Conservation (phyloP, 1,139 yeast genomes). For the Suhomyces wounanorum region DNA sequence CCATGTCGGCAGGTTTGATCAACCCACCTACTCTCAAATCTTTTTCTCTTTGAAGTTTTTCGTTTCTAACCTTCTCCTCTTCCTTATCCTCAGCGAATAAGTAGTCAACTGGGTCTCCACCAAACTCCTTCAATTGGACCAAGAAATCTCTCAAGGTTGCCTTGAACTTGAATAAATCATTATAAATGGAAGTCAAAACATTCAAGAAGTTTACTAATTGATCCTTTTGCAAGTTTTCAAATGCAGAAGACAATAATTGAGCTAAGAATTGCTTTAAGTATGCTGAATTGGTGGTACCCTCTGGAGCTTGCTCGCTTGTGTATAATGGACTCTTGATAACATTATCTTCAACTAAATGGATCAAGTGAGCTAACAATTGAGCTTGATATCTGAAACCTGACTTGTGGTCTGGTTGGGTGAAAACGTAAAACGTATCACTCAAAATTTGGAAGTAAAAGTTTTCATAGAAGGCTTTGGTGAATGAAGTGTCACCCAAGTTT, state of each 20-base stretch:
- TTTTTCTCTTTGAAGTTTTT: conserved; percentile 69
- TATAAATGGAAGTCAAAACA: conserved; percentile 73
- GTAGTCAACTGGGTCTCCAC: conserved; percentile 93
- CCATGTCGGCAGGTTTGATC: conserved; percentile 95
- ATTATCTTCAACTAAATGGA: conserved; percentile 78
- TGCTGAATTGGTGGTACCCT: conserved; percentile 78
- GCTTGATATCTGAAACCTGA: conserved; percentile 93
- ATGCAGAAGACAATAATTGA: conserved; percentile 79
- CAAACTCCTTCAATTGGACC: conserved; percentile 92
- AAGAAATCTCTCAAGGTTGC: conserved; percentile 92
- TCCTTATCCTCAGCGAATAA: conserved; percentile 94
- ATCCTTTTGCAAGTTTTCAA: conserved; percentile 83
- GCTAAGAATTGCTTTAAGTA: conserved; percentile 82
- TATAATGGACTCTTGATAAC: conserved; percentile 79
- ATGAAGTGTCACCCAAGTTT: conserved; percentile 69
- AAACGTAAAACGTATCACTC: conserved; percentile 87
- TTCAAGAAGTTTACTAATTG: conserved; percentile 81
- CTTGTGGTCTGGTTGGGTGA: conserved; percentile 97
- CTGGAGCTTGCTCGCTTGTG: conserved; percentile 70
- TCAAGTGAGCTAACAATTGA: conserved; percentile 77
- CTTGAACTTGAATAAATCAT: conserved; percentile 74
- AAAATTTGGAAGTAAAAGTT: conserved; percentile 87
- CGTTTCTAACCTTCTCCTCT: conserved; percentile 68
- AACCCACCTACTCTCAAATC: conserved; percentile 92
- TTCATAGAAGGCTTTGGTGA: conserved; percentile 84